phyloP scores from a whole-genome alignment of 2,329 filamentous ascomycete genomes.

The Fusarium siculi region DNA sequence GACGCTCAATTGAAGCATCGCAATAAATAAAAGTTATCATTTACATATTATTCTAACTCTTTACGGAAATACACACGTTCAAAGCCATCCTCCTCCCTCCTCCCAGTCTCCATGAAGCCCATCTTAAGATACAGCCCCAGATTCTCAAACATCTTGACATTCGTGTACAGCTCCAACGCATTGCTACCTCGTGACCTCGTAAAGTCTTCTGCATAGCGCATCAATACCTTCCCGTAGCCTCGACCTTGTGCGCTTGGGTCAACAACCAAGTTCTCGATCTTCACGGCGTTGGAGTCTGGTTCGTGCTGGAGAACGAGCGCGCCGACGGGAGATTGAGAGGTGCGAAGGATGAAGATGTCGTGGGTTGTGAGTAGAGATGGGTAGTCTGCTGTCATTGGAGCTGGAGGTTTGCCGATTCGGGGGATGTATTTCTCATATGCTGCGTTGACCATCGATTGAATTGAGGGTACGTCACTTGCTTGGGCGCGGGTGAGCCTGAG shows the following conservation, averaged over 20 bases:
- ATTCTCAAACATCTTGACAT: constrained; percentile 51
- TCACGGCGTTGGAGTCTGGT: constrained; percentile 25
- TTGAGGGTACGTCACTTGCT: constrained; percentile 40
- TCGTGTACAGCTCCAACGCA: constrained; percentile 48
- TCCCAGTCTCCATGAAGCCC: constrained; percentile 48
- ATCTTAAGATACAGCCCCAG: constrained; percentile 43
- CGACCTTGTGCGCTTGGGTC: constrained; percentile 46
- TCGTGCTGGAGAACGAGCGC: constrained; percentile 43
- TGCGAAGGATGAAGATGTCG: constrained; percentile 40
- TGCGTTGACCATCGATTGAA: constrained; percentile 44
- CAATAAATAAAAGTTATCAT: neutral
- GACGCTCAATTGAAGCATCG: neutral
- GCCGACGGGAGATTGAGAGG: constrained; percentile 37
- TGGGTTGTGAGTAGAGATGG: constrained; percentile 40
- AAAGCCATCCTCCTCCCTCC: constrained; percentile 47
- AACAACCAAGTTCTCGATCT: constrained; percentile 45
- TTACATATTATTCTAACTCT: constrained; percentile 42
- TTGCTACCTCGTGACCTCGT: constrained; percentile 36
- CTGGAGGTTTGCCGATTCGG: constrained; percentile 49
- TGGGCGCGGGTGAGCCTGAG: constrained; percentile 3
- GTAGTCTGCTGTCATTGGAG: constrained; percentile 52
- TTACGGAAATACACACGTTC: constrained; percentile 51
- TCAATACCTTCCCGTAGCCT: constrained; percentile 48
- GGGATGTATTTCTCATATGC: constrained; percentile 50
- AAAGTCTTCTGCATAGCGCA: constrained; percentile 46